Evolutionary conservation across 106 monocot species (phyloP).

Genomic region (Narthecium ossifragum): DNA sequence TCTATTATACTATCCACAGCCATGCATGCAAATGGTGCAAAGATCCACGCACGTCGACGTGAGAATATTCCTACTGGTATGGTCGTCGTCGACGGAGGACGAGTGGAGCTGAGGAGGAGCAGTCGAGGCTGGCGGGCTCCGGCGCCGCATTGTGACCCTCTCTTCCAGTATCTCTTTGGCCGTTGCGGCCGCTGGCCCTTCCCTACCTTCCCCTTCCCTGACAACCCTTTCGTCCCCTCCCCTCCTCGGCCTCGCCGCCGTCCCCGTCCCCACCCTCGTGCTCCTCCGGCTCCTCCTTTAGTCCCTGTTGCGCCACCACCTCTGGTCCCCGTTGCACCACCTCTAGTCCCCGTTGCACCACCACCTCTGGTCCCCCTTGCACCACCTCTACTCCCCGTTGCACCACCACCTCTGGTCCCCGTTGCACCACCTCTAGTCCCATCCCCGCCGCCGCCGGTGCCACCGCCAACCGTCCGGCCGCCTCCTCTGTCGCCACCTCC

Average conservation of each 20-base stretch:
- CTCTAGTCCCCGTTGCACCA: background rate
- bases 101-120: background rate
- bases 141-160: conserved; percentile 4
- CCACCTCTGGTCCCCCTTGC: too few relatives aligned
- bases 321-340: background rate
- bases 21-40: too few relatives aligned
- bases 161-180: conserved; percentile 8
- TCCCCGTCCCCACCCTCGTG: background rate
- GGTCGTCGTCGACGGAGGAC: too few relatives aligned
- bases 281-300: too few relatives aligned
- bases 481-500: background rate
- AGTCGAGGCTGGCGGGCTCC: background rate
- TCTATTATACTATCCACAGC: background rate
- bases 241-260: background rate
- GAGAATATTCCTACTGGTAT: too few relatives aligned
- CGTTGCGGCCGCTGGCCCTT: conserved; percentile 8
- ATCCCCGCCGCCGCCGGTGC: background rate
- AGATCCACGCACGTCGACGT: too few relatives aligned
- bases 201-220: conserved; percentile 1
- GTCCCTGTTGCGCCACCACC: background rate
- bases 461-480: background rate
- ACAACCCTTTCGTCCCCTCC: conserved; percentile 5
- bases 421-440: background rate
- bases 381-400: background rate
- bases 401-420: background rate